These are phyloP conservation scores for Hyaloperonospora brassicae DNA, from an alignment of 352 stramenopile species.

Conservation along the genomic window DNA sequence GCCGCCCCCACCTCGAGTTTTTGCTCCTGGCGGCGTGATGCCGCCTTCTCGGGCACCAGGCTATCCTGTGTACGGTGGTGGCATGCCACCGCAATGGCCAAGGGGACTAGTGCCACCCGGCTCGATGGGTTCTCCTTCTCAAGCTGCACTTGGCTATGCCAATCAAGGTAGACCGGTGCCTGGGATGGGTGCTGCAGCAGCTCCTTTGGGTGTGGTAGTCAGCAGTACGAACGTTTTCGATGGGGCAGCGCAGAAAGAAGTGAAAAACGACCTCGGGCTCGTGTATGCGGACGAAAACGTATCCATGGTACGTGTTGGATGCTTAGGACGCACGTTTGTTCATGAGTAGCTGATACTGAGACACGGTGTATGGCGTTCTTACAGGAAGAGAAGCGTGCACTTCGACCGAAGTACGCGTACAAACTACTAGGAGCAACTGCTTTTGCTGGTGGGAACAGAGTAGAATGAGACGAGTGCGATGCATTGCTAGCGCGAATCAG, in stretches of 20 bases:
- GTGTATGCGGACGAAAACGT: constrained; percentile 47
- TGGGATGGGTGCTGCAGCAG: constrained; percentile 2
- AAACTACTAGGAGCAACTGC: constrained; percentile 24
- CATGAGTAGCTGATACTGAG: not conserved
- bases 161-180: constrained; percentile 16
- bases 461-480: constrained; percentile 14
- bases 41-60: constrained; percentile 25
- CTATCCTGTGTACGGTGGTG: constrained; percentile 20
- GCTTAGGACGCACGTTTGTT: constrained; percentile 3
- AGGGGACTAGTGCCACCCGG: constrained; percentile 19
- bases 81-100: constrained; percentile 22
- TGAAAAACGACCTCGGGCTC: constrained; percentile 37
- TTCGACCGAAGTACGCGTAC: constrained; percentile 73
- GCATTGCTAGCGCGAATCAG: constrained; percentile 1
- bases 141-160: constrained; percentile 19
- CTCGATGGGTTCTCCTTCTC: constrained; percentile 10
- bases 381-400: constrained; percentile 73
- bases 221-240: constrained; percentile 32
- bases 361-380: not conserved
- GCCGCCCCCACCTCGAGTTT: constrained; percentile 26
- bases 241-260: constrained; percentile 16
- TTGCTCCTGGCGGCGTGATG: constrained; percentile 25
- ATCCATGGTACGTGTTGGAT: constrained; percentile 41
- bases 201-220: constrained; percentile 5
- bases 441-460: constrained; percentile 5